Evolutionary conservation across 2,329 filamentous ascomycete species (phyloP), one percentile per base, ranked within the genome.

Genomic region (Claviceps monticola): DNA sequence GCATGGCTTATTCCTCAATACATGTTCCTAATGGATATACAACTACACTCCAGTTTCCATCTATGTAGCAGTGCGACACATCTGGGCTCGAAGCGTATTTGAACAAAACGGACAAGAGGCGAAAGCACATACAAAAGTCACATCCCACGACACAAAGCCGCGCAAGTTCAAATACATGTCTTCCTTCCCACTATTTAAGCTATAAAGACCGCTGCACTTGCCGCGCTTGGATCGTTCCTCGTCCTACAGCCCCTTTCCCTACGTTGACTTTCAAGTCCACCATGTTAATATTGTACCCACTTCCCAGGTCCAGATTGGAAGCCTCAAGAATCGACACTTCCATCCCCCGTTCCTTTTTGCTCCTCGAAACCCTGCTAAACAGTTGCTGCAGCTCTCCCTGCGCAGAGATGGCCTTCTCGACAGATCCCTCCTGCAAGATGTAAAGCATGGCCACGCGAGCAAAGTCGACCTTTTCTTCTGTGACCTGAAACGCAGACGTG

Each of bases 391-490:
- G 66, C 3, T 64, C 60, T 7, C 64, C 66, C 60, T 84, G 81
- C 0, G 79, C 79, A 5, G 64, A 64, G 46, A 75, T 71, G 0
- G 80, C 81, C 41, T 69, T 67, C 36, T 68, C 63, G 1, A 81
- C 58, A 5, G 64, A 68, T 52, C 76, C 66, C 57, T 80, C 66
- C 59, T 84, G 79, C 2, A 84, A 66, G 26, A 86, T 69, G 56
- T 73, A 84, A 16, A 86, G 69, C 2, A 85, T 75, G 0, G 74
- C 74, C 2, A 83, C 73, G 3, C 82, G 73, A 0, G 79, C 75
- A 66, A 86, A 86, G 59, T 85, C 82, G 1, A 83, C 66, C 0
- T 74, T 72, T 48, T 78, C 70, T 52, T 82, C 71, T 1, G 76
- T 78, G 13, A 79, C 67, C 0, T 61, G 62, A 48, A 82, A 82